Conservation (phyloP, 768 basidiomycete species). For the Termitomyces sp. region DNA sequence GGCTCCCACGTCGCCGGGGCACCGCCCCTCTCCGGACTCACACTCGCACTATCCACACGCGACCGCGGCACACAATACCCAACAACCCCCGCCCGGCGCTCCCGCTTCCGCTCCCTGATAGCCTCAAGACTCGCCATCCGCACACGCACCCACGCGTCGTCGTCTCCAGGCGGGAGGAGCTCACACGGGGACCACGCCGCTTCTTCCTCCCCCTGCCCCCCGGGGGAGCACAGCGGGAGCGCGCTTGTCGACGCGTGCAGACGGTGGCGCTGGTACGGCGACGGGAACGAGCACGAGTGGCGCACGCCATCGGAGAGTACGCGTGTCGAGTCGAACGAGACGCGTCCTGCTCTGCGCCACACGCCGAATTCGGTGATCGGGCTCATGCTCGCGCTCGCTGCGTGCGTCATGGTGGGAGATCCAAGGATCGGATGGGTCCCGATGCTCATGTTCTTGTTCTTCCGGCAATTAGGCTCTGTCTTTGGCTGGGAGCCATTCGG, state of each 20-base stretch:
- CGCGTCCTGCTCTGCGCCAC: neutral
- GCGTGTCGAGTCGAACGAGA: neutral
- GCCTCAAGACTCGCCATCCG: conserved; percentile 13
- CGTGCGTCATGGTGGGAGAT: neutral
- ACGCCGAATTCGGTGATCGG: neutral
- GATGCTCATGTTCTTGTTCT: too few relatives aligned
- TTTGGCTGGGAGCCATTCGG: neutral
- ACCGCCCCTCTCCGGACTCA: neutral
- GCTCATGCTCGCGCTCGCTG: neutral
- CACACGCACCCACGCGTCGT: conserved; percentile 23
- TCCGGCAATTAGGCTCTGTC: neutral
- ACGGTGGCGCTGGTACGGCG: neutral
- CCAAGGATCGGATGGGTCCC: neutral
- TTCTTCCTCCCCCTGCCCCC: neutral
- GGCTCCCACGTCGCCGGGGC: neutral
- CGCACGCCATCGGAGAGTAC: neutral
- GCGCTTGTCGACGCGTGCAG: neutral
- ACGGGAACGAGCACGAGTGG: neutral
- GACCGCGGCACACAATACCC: neutral
- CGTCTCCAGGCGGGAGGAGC: conserved; percentile 1
- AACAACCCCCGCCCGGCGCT: neutral
- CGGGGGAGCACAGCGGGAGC: neutral
- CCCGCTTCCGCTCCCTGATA: neutral
- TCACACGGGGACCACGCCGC: too few relatives aligned
- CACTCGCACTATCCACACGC: neutral